phyloP scores from a whole-genome alignment of 2,329 filamentous ascomycete species.

The Fusarium tanahbumbuense region DNA sequence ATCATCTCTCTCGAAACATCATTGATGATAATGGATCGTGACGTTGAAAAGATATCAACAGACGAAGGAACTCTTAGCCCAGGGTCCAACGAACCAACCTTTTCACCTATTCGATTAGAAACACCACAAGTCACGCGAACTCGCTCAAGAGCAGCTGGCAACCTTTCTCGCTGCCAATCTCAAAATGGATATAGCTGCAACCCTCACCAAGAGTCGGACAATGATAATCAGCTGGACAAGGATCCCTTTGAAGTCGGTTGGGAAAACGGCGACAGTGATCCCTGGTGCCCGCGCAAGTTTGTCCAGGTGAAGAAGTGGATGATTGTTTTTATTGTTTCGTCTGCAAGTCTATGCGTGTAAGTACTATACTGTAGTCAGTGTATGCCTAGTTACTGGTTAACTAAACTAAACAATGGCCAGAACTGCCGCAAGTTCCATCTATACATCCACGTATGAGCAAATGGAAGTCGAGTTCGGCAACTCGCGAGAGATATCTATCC shows the following conservation, averaged over 20 bases:
- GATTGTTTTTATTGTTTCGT: conserved; percentile 78
- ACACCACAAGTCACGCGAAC: conserved; percentile 10
- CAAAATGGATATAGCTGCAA: conserved; percentile 60
- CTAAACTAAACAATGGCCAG: conserved; percentile 55
- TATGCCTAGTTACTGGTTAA: background rate
- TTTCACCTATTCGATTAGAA: conserved; percentile 27
- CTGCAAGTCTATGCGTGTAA: conserved; percentile 85
- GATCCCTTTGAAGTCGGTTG: conserved; percentile 77
- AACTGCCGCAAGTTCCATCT: conserved; percentile 88
- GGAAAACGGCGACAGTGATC: conserved; percentile 78
- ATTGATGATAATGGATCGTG: conserved; percentile 36
- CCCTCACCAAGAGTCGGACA: conserved; percentile 17
- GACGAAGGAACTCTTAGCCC: conserved; percentile 11
- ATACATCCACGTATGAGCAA: conserved; percentile 84
- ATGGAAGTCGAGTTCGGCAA: conserved; percentile 79
- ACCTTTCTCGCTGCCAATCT: conserved; percentile 50
- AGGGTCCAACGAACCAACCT: conserved; percentile 1
- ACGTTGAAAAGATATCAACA: conserved; percentile 43
- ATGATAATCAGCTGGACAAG: conserved; percentile 44
- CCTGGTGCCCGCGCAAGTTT: conserved; percentile 79
- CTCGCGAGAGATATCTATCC: conserved; percentile 77
- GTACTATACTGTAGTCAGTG: conserved; percentile 52
- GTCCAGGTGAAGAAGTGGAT: conserved; percentile 77
- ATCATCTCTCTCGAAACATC: background rate
- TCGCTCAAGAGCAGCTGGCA: conserved; percentile 19